Conservation (phyloP, 495 filamentous ascomycete genomes). For the Aspergillus ostianus region DNA sequence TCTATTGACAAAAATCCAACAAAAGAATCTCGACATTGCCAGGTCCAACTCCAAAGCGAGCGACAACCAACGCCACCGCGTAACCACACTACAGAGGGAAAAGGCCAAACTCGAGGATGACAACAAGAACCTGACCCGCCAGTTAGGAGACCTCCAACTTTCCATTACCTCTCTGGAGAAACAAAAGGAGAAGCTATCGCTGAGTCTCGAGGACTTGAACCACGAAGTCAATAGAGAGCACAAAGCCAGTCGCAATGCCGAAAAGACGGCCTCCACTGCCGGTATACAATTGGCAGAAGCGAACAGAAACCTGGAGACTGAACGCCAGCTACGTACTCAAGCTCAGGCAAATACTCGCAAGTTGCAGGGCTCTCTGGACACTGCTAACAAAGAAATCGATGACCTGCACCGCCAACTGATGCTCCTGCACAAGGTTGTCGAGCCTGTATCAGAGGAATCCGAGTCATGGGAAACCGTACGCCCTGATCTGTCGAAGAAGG, state of each 20-base stretch:
- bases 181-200: slow-evolving; percentile 89
- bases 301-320: slow-evolving; percentile 86
- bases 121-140: slow-evolving; percentile 73
- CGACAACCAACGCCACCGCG: slow-evolving; percentile 78
- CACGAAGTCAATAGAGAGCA: slow-evolving; percentile 91
- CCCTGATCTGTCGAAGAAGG: slow-evolving; percentile 59
- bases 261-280: slow-evolving; percentile 81
- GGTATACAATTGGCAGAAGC: slow-evolving; percentile 83
- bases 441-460: slow-evolving; percentile 66
- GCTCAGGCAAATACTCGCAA: slow-evolving; percentile 83
- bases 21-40: slow-evolving; percentile 96
- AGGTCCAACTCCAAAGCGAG: slow-evolving; percentile 82
- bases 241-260: slow-evolving; percentile 85
- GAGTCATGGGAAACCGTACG: slow-evolving; percentile 63
- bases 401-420: slow-evolving; percentile 78
- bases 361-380: slow-evolving; percentile 73
- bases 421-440: slow-evolving; percentile 79
- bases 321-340: slow-evolving; percentile 80
- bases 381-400: slow-evolving; percentile 71
- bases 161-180: slow-evolving; percentile 86
- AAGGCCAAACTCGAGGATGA: slow-evolving; percentile 84
- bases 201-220: slow-evolving; percentile 88
- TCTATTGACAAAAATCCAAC: slow-evolving; percentile 92
- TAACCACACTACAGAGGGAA: slow-evolving; percentile 75
- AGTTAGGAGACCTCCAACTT: slow-evolving; percentile 84